Conservation (phyloP, 1,284 basidiomycete species). For the Ustilago esculenta region DNA sequence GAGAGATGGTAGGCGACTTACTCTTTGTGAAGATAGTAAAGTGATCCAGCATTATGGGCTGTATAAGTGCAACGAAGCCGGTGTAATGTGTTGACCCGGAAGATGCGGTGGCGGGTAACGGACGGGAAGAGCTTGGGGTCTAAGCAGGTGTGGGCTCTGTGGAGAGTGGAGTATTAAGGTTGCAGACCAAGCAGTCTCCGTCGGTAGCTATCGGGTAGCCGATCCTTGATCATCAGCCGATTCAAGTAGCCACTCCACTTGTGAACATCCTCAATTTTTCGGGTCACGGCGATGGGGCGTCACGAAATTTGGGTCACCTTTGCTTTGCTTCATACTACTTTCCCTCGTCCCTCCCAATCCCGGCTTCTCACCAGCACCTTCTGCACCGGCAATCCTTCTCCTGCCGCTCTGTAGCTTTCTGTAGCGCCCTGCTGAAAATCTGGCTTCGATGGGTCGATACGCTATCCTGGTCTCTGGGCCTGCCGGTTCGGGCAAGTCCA, state of each 20-base stretch:
- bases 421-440: neutral
- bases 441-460: constrained; percentile 51
- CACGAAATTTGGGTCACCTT: constrained; percentile 1
- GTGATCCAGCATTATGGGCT: constrained; percentile 56
- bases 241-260: too few relatives aligned
- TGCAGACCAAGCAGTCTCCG: constrained; percentile 25
- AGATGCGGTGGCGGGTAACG: constrained; percentile 2
- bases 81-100: constrained; percentile 5
- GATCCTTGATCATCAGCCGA: too few relatives aligned
- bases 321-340: neutral
- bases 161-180: constrained; percentile 11
- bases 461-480: constrained; percentile 74
- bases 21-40: constrained; percentile 59
- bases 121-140: constrained; percentile 4
- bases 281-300: neutral
- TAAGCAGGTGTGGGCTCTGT: neutral
- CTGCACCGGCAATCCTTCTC: too few relatives aligned
- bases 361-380: too few relatives aligned
- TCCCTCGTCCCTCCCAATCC: too few relatives aligned
- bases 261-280: constrained; percentile 10
- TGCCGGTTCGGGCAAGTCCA: constrained; percentile 97
- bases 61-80: neutral
- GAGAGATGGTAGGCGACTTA: constrained; percentile 7
- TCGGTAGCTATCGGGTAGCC: neutral
- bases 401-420: too few relatives aligned